These are phyloP conservation scores for Penicillium griseofulvum DNA, from an alignment of 2,329 filamentous ascomycete species.

Conservation along the genomic window DNA sequence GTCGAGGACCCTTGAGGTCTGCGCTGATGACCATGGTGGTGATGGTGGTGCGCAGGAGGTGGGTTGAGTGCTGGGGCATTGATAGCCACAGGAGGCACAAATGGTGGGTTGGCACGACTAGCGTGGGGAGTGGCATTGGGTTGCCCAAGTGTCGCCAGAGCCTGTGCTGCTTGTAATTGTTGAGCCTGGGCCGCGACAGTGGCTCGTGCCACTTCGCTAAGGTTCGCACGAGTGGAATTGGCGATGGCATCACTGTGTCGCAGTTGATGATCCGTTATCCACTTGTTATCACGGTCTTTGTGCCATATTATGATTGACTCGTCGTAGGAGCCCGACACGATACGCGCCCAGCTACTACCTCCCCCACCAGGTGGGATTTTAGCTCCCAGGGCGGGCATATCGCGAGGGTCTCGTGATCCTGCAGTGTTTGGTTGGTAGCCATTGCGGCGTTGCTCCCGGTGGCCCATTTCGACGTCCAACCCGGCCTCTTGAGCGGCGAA, in stretches of 20 bases:
- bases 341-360: conserved; percentile 84
- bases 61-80: conserved; percentile 2
- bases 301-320: conserved; percentile 95
- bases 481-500: conserved; percentile 57
- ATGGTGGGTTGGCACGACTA: conserved; percentile 1
- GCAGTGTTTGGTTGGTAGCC: conserved; percentile 57
- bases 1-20: conserved; percentile 18
- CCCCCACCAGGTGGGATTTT: conserved; percentile 89
- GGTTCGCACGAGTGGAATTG: conserved; percentile 29
- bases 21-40: conserved; percentile 19
- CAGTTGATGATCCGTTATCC: conserved; percentile 73
- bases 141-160: conserved; percentile 9
- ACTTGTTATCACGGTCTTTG: conserved; percentile 77
- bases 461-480: conserved; percentile 34
- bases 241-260: conserved; percentile 58
- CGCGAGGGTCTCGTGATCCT: conserved; percentile 70
- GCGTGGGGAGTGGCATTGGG: conserved; percentile 4
- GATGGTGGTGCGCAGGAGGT: conserved; percentile 13
- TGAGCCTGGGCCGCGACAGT: conserved; percentile 22
- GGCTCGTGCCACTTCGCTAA: conserved; percentile 17
- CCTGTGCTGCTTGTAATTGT: conserved; percentile 21
- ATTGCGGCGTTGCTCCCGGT: conserved; percentile 52
- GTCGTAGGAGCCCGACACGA: conserved; percentile 95
- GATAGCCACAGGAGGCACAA: neutral
- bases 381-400: conserved; percentile 73